Evolutionary conservation across 2,329 filamentous ascomycete genomes (phyloP).

Genomic region (Ophidiomyces ophidiicola): DNA sequence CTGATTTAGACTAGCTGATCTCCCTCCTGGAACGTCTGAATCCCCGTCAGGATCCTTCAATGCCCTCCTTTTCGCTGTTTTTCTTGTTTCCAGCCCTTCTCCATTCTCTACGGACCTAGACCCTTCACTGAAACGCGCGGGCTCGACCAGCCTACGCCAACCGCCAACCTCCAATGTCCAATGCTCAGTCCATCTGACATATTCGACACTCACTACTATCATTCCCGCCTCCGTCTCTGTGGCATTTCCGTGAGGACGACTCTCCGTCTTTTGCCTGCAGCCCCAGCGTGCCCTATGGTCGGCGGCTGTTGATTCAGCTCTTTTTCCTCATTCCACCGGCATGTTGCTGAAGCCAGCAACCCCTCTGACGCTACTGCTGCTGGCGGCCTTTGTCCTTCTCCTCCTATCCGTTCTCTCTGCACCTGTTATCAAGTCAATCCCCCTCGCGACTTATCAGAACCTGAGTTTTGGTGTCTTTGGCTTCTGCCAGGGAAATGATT

Average conservation of each 20-base stretch:
- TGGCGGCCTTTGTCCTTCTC: constrained; percentile 72
- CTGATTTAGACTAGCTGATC: no score
- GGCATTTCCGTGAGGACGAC: not conserved
- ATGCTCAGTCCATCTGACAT: no score
- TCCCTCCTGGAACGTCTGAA: no score
- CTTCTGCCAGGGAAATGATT: constrained; percentile 56
- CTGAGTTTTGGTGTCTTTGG: constrained; percentile 88
- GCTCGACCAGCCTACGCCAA: no score
- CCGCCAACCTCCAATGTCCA: no score
- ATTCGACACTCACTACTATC: not conserved
- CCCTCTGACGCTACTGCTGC: constrained; percentile 72
- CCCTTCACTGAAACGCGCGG: no score
- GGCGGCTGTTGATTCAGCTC: not conserved
- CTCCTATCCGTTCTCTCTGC: constrained; percentile 82
- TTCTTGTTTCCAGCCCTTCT: no score
- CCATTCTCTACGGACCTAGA: no score
- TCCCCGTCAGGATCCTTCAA: no score
- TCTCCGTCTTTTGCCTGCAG: not conserved
- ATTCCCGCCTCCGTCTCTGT: not conserved
- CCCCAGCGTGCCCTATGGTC: constrained; percentile 2
- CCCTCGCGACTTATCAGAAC: constrained; percentile 63
- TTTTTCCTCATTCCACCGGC: constrained; percentile 15
- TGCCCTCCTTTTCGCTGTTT: no score
- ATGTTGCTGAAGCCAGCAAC: constrained; percentile 85
- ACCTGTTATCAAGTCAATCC: constrained; percentile 74